Evolutionary conservation across 164 flowering plant genomes (phyloP).

Genomic region (Annona squamosa): DNA sequence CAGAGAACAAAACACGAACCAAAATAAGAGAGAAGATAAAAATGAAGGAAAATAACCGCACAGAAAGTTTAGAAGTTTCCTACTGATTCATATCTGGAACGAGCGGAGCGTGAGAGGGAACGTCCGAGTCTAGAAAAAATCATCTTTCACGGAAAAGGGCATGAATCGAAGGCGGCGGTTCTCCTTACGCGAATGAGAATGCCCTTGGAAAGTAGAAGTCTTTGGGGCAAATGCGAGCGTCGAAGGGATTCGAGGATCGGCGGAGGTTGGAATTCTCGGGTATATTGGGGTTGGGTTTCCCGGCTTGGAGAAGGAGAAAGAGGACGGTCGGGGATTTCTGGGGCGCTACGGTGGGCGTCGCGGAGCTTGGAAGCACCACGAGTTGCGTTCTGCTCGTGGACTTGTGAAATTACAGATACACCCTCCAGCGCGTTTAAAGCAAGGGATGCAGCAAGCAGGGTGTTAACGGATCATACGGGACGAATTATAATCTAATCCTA

Average conservation of each 20-base stretch:
- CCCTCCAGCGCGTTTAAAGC: no score
- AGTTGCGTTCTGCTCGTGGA: no score
- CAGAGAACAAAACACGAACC: neutral
- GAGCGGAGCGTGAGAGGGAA: slow-evolving; percentile 30
- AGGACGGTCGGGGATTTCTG: neutral
- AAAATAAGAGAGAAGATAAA: slow-evolving; percentile 5
- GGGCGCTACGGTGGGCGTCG: neutral
- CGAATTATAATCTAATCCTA: no score
- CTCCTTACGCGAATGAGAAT: no score
- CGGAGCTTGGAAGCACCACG: neutral
- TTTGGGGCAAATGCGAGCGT: neutral
- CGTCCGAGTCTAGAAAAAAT: slow-evolving; percentile 39
- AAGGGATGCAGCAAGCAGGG: no score
- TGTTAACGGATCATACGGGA: no score
- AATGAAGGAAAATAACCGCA: neutral
- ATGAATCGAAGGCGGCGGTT: slow-evolving; percentile 7
- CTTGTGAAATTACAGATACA: no score
- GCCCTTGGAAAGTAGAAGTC: neutral
- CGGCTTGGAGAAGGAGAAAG: neutral
- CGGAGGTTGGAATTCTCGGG: neutral
- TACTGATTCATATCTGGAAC: slow-evolving; percentile 21
- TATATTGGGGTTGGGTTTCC: neutral
- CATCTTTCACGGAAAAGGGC: slow-evolving; percentile 21
- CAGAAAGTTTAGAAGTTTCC: neutral
- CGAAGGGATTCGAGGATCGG: neutral